Evolutionary conservation across 164 flowering plant genomes (phyloP).

Genomic region (Euptelea pleiosperma): DNA sequence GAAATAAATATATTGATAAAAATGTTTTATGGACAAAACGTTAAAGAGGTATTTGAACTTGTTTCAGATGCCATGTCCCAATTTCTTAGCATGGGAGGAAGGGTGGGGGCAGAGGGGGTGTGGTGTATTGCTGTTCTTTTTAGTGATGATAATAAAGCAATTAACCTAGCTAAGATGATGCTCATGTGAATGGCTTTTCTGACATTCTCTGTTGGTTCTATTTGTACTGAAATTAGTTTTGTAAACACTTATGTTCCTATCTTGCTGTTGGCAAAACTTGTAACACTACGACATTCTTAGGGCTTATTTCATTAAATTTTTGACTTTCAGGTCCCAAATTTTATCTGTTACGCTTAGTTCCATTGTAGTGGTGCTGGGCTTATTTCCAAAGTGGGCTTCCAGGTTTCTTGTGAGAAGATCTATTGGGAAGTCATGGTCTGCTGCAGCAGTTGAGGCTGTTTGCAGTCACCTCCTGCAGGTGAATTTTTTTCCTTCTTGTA

Average conservation of each 20-base stretch:
- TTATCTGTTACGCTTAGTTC: slow-evolving; percentile 38
- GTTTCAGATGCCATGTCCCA: too few relatives aligned
- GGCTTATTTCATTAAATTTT: neutral
- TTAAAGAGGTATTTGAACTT: too few relatives aligned
- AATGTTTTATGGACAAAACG: too few relatives aligned
- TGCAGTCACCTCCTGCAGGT: slow-evolving; percentile 67
- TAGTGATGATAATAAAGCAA: too few relatives aligned
- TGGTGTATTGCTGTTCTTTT: too few relatives aligned
- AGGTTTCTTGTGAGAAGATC: slow-evolving; percentile 41
- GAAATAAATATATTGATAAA: too few relatives aligned
- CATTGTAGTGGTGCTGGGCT: slow-evolving; percentile 48
- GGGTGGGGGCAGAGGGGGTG: too few relatives aligned
- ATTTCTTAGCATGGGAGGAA: too few relatives aligned
- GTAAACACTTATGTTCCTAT: neutral
- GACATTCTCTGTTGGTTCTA: neutral
- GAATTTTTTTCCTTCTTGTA: slow-evolving; percentile 4
- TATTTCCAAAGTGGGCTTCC: slow-evolving; percentile 43
- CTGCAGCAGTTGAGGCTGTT: slow-evolving; percentile 57
- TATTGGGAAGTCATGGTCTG: slow-evolving; percentile 70
- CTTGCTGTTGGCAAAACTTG: neutral
- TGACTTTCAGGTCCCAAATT: slow-evolving; percentile 48
- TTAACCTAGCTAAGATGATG: neutral
- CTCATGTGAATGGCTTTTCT: neutral
- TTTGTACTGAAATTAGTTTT: neutral
- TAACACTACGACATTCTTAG: neutral